phyloP scores from a whole-genome alignment of 108 stramenopile genomes.

The Cyclostephanos tholiformis region DNA sequence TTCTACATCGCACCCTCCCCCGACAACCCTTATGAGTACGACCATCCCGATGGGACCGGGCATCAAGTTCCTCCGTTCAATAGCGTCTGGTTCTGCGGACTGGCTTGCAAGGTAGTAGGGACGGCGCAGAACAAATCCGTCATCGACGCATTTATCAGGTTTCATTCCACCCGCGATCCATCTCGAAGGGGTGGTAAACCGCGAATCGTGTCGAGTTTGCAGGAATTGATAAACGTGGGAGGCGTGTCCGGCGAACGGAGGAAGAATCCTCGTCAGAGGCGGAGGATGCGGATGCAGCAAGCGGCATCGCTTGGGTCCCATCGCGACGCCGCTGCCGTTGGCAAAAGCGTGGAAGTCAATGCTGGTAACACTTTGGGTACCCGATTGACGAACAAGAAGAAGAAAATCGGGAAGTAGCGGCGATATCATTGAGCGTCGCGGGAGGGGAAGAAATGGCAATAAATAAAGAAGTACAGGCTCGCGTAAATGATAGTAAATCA shows the following conservation, averaged over 20 bases:
- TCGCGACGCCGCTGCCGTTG: neutral
- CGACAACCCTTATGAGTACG: slow-evolving; percentile 67
- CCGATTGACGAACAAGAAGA: neutral
- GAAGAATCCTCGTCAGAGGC: slow-evolving; percentile 76
- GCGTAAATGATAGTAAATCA: neutral
- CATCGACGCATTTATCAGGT: slow-evolving; percentile 27
- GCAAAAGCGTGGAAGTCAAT: neutral
- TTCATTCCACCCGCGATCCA: slow-evolving; percentile 5
- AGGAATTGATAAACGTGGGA: slow-evolving; percentile 53
- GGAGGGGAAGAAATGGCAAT: neutral
- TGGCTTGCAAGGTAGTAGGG: slow-evolving; percentile 31
- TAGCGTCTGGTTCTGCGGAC: slow-evolving; percentile 84
- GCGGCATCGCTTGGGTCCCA: slow-evolving; percentile 27
- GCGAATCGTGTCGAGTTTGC: slow-evolving; percentile 45
- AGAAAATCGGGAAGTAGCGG: neutral
- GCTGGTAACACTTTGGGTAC: neutral
- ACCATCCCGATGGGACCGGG: slow-evolving; percentile 88
- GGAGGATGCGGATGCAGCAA: slow-evolving; percentile 53
- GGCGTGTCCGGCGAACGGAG: slow-evolving; percentile 66
- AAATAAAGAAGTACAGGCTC: neutral
- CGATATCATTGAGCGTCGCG: too few relatives aligned
- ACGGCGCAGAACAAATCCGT: slow-evolving; percentile 9
- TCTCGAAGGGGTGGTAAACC: slow-evolving; percentile 16
- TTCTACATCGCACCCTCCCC: slow-evolving; percentile 64
- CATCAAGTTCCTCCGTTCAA: slow-evolving; percentile 75